A percentile compares a stretch with the other conserved stretches of the same genome.
Conservation (phyloP, 805 yeast genomes). For the Candida maesae region DNA sequence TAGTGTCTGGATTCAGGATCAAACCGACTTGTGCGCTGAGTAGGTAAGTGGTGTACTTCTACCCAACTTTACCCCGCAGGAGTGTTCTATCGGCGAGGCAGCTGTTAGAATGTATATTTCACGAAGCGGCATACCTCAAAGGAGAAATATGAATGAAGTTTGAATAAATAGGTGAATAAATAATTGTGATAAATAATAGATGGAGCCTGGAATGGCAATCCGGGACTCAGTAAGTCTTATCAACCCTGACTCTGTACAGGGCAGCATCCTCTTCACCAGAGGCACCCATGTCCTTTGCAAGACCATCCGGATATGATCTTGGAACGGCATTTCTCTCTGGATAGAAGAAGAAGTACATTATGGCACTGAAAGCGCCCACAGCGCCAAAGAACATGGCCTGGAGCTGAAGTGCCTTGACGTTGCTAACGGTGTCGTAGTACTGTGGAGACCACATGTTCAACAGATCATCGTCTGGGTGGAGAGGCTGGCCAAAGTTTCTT, state of each 20-base stretch:
- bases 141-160: background rate
- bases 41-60: too few species aligned
- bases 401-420: slow-evolving; percentile 56
- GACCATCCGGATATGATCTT: slow-evolving; percentile 74
- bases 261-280: slow-evolving; percentile 39
- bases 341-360: slow-evolving; percentile 47
- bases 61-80: too few species aligned
- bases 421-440: slow-evolving; percentile 55
- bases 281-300: slow-evolving; percentile 73
- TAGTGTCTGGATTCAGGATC: too few species aligned
- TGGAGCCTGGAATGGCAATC: too few species aligned
- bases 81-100: too few species aligned
- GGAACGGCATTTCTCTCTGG: slow-evolving; percentile 75
- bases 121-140: too few species aligned
- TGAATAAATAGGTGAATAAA: slow-evolving; percentile 3
- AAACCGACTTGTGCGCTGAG: background rate
- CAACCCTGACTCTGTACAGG: slow-evolving; percentile 40
- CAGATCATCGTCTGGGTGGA: slow-evolving; percentile 68
- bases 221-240: slow-evolving; percentile 27
- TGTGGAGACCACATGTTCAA: slow-evolving; percentile 88
- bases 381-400: slow-evolving; percentile 54
- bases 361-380: slow-evolving; percentile 37
- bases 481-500: slow-evolving; percentile 71
- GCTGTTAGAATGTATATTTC: too few species aligned
- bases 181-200: too few species aligned